Percentiles rank a stretch among this genome's conserved stretches.
phyloP scores from a whole-genome alignment of 2,329 filamentous ascomycete species.

The Sclerotinia minor region DNA sequence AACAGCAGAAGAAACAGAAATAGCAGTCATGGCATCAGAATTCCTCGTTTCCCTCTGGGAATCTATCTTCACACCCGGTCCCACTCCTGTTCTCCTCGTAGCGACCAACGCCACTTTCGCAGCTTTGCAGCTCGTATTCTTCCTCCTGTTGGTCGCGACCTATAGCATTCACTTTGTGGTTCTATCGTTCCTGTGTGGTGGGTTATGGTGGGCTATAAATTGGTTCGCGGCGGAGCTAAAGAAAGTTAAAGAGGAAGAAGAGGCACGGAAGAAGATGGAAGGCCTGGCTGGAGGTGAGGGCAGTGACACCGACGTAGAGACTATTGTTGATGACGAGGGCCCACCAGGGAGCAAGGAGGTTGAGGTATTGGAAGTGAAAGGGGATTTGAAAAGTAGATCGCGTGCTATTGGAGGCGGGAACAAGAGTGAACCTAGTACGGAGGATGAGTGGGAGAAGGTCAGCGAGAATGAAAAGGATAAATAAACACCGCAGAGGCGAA shows the following conservation, averaged over 20 bases:
- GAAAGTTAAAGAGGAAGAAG: conserved; percentile 45
- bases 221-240: conserved; percentile 81
- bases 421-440: conserved; percentile 69
- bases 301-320: conserved; percentile 51
- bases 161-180: conserved; percentile 86
- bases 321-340: conserved; percentile 48
- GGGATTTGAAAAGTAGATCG: conserved; percentile 38
- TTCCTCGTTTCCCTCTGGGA: conserved; percentile 80
- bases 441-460: conserved; percentile 98
- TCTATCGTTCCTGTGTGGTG: conserved; percentile 74
- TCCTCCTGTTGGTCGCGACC: conserved; percentile 74
- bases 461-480: conserved; percentile 68
- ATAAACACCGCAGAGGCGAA: conserved; percentile 32
- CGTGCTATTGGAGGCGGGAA: conserved; percentile 44
- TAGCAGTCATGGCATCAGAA: conserved; percentile 13
- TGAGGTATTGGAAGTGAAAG: conserved; percentile 34
- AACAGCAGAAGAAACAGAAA: neutral
- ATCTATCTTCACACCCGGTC: conserved; percentile 89
- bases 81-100: conserved; percentile 81
- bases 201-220: conserved; percentile 92
- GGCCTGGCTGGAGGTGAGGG: conserved; percentile 38
- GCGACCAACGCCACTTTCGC: conserved; percentile 91
- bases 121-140: conserved; percentile 75
- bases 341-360: conserved; percentile 38
- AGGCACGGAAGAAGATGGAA: conserved; percentile 37